Evolutionary conservation across 306 rosid genomes (phyloP), one percentile per base, ranked within the genome.

Genomic region (Cicer yamashitae): DNA sequence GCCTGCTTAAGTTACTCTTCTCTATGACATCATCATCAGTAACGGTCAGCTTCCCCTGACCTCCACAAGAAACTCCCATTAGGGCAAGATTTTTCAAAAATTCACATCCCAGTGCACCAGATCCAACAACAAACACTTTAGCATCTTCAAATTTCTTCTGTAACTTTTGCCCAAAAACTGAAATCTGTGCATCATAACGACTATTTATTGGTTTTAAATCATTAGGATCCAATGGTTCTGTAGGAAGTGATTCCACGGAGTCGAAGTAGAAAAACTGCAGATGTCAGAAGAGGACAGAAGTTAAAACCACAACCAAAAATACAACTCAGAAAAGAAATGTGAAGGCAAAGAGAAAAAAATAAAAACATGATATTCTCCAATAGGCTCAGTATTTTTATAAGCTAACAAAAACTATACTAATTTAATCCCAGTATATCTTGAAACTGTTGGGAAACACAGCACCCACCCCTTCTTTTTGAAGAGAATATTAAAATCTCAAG

Each of bases 11-110:
- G 86, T 94, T 94, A 81, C 99, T 94, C 82, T 94, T 94, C 87
- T 94, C 99, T 80, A 94, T 94, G 14, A 94, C 97, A 86, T 94
- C 99, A 81, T 94, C 99, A 77, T 94, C 99, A 34, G 99, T 94
- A 79, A 91, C 41, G 60, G 93, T 92, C 52, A 94, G 85, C 79
- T 92, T 89, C 71, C 96, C 99, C 67, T 76, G 83, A 72, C 61
- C 75, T 76, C 90, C 89, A 84, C 99, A 94, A 22, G 99, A 92
- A 82, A 89, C 99, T 82, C 99, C 99, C 99, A 94, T 94, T 45
- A 94, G 77, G 37, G 96, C 97, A 74, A 94, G 85, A 77, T 94
- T 94, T 78, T 92, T 94, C 50, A 94, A 82, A 64, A 94, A 89
- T 75, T 94, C 99, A 72, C 99, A 94, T 30, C 99, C 99, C 47